Percentiles rank a stretch among this genome's conserved stretches.
These are phyloP conservation scores for Aspergillus brasiliensis DNA, from an alignment of 2,329 filamentous ascomycete species.

Conservation along the genomic window DNA sequence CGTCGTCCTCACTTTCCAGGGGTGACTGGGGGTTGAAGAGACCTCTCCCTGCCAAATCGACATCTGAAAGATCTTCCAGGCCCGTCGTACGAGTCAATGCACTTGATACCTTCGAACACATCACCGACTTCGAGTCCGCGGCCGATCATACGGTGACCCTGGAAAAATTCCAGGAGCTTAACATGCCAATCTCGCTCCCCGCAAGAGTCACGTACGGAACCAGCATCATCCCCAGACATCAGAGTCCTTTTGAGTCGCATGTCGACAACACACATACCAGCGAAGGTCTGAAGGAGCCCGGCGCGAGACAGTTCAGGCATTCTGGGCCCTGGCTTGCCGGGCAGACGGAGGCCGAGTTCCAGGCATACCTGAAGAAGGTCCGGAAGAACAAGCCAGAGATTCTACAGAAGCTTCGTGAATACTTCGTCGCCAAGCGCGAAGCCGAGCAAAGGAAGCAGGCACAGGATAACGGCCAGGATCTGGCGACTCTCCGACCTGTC, in stretches of 20 bases:
- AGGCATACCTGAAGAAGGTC: slow-evolving; percentile 52
- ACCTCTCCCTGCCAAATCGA: slow-evolving; percentile 74
- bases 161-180: slow-evolving; percentile 83
- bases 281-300: slow-evolving; percentile 32
- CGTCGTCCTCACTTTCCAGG: slow-evolving; percentile 67
- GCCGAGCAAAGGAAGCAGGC: slow-evolving; percentile 41
- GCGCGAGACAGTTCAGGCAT: slow-evolving; percentile 56
- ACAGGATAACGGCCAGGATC: slow-evolving; percentile 44
- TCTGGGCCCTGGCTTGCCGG: slow-evolving; percentile 61
- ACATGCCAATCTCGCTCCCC: slow-evolving; percentile 66
- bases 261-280: slow-evolving; percentile 50
- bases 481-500: slow-evolving; percentile 31
- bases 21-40: slow-evolving; percentile 96
- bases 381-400: slow-evolving; percentile 44
- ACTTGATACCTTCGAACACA: slow-evolving; percentile 81
- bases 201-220: slow-evolving; percentile 36
- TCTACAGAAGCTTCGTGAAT: slow-evolving; percentile 39
- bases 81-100: slow-evolving; percentile 75
- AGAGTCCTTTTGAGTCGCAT: slow-evolving; percentile 45
- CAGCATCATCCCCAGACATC: slow-evolving; percentile 32
- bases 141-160: slow-evolving; percentile 79
- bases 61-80: slow-evolving; percentile 67
- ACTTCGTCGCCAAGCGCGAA: slow-evolving; percentile 35
- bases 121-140: slow-evolving; percentile 85
- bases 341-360: slow-evolving; percentile 59